These are phyloP conservation scores for Prorocentrum cordatum DNA, from an alignment of 169 alveolate species.

Conservation along the genomic window DNA sequence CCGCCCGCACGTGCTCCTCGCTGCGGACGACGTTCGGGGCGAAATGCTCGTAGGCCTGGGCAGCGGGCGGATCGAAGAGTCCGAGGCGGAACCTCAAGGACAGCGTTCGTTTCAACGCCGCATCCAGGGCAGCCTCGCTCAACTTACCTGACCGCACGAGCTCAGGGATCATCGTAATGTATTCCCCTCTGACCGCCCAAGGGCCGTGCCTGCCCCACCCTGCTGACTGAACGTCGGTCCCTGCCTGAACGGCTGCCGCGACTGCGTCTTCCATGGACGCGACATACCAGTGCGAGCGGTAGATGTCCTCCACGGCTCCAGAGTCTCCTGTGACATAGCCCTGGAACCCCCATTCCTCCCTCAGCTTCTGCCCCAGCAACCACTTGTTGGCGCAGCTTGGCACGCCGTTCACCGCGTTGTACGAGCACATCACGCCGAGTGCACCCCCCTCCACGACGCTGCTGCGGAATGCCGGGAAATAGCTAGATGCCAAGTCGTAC, in stretches of 20 bases:
- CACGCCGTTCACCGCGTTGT: slow-evolving; percentile 33
- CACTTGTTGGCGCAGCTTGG: slow-evolving; percentile 17
- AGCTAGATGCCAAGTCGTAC: not conserved
- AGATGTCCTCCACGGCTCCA: slow-evolving; percentile 2
- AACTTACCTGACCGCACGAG: not conserved
- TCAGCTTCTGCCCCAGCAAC: not conserved
- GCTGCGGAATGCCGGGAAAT: slow-evolving; percentile 14
- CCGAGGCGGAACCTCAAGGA: slow-evolving; percentile 16
- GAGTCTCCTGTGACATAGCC: slow-evolving; percentile 42
- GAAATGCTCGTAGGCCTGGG: not conserved
- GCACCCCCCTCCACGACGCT: slow-evolving; percentile 11
- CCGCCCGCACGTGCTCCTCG: not conserved
- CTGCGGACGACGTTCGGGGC: not conserved
- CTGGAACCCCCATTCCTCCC: slow-evolving; percentile 1
- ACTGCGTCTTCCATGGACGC: not conserved
- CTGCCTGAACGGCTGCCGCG: slow-evolving; percentile 1
- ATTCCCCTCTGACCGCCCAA: not conserved
- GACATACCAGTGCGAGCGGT: not conserved
- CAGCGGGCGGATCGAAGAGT: not conserved
- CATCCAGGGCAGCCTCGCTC: not conserved
- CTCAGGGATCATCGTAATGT: not conserved
- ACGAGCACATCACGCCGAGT: slow-evolving; percentile 37
- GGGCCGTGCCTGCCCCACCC: not conserved
- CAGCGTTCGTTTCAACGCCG: not conserved
- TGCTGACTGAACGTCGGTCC: not conserved